Evolutionary conservation across 2,329 filamentous ascomycete genomes (phyloP).

Genomic region (Pseudophaeomoniella oleicola): DNA sequence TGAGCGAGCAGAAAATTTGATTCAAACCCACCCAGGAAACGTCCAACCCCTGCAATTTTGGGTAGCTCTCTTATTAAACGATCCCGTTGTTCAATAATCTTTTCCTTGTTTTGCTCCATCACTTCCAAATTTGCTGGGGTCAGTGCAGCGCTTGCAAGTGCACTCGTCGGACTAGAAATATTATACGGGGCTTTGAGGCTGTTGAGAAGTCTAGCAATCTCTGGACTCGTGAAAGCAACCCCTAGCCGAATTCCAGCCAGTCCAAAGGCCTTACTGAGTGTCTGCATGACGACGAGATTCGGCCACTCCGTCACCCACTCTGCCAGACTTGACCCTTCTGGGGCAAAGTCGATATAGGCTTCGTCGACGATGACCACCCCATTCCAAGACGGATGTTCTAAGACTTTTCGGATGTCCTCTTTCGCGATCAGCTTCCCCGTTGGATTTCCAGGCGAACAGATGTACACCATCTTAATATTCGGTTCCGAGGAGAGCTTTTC

Average conservation of each 20-base stretch:
- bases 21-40: constrained; percentile 62
- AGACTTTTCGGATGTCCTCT: constrained; percentile 54
- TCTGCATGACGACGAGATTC: constrained; percentile 96
- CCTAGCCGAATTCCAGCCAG: constrained; percentile 87
- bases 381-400: constrained; percentile 87
- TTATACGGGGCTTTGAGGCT: constrained; percentile 94
- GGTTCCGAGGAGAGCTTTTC: constrained; percentile 47
- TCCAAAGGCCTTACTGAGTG: constrained; percentile 93
- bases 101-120: constrained; percentile 57
- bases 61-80: constrained; percentile 61
- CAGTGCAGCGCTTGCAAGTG: constrained; percentile 62
- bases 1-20: constrained; percentile 89
- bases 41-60: constrained; percentile 60
- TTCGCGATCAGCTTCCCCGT: constrained; percentile 70
- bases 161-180: constrained; percentile 74
- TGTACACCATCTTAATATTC: constrained; percentile 73
- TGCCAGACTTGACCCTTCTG: constrained; percentile 63
- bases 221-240: constrained; percentile 61
- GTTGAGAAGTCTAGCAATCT: constrained; percentile 71
- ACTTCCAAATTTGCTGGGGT: constrained; percentile 49
- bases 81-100: constrained; percentile 63
- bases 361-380: constrained; percentile 88
- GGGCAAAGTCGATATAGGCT: constrained; percentile 91
- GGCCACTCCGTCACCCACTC: constrained; percentile 88
- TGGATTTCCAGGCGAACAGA: constrained; percentile 92